These are phyloP conservation scores for Trichoderma reesei DNA, from an alignment of 495 filamentous ascomycete genomes.

Conservation along the genomic window DNA sequence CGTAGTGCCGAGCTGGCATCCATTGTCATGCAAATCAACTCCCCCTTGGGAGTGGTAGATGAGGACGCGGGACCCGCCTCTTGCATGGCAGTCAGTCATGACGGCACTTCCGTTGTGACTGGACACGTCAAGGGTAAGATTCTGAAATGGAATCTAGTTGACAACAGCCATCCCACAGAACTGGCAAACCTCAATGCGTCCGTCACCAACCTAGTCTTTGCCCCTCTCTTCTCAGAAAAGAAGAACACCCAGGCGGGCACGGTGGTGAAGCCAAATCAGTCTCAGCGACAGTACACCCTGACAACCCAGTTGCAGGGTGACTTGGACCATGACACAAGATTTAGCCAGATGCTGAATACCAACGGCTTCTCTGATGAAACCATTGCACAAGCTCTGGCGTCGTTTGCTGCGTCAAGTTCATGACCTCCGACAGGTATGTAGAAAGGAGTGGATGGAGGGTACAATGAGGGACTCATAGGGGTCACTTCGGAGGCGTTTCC, in stretches of 20 bases:
- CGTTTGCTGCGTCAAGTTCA: constrained; percentile 12
- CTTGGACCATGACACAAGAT: constrained; percentile 24
- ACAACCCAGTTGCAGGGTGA: constrained; percentile 49
- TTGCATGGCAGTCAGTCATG: constrained; percentile 62
- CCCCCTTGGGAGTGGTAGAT: constrained; percentile 52
- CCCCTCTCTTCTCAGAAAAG: constrained; percentile 54
- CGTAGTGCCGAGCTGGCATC: constrained; percentile 43
- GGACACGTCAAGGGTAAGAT: constrained; percentile 76
- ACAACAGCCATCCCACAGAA: constrained; percentile 50
- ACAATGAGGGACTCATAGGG: not conserved
- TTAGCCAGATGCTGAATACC: constrained; percentile 29
- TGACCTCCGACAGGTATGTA: not conserved
- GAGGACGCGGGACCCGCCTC: constrained; percentile 51
- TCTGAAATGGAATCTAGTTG: constrained; percentile 49
- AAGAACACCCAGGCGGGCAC: constrained; percentile 43
- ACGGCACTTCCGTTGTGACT: constrained; percentile 68
- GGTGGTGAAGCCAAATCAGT: constrained; percentile 63
- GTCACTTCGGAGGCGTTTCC: too few species aligned
- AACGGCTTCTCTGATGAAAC: constrained; percentile 26
- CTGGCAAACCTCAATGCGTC: constrained; percentile 63
- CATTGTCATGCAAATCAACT: constrained; percentile 44
- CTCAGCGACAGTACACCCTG: constrained; percentile 59
- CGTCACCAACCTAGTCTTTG: constrained; percentile 66
- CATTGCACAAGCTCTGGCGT: constrained; percentile 20
- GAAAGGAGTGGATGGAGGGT: not conserved